These are phyloP conservation scores for Neurospora intermedia DNA, from an alignment of 495 filamentous ascomycete species.

Conservation along the genomic window DNA sequence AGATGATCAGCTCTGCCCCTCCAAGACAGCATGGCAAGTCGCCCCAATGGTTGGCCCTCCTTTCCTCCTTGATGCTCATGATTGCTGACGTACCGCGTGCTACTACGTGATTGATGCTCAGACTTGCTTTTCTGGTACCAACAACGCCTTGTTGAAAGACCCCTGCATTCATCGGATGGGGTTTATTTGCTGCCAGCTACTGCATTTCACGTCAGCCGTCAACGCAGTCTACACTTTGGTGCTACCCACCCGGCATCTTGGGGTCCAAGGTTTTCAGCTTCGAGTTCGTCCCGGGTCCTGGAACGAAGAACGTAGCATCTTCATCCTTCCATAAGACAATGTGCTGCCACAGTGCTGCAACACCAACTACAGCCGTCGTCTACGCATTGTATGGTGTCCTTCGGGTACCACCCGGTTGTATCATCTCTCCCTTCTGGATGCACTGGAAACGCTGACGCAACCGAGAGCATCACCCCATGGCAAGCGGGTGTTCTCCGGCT, in stretches of 20 bases:
- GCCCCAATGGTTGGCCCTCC: background rate
- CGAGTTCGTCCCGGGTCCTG: background rate
- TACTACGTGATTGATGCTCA: background rate
- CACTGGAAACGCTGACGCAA: background rate
- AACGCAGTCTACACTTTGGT: background rate
- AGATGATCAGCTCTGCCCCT: background rate
- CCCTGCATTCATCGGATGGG: background rate
- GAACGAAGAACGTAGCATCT: background rate
- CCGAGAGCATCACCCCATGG: background rate
- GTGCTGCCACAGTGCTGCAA: background rate
- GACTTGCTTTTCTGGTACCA: background rate
- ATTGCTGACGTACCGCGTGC: background rate
- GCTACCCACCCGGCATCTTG: background rate
- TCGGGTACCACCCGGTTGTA: background rate
- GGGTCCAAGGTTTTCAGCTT: background rate
- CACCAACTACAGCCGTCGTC: background rate
- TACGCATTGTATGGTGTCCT: background rate
- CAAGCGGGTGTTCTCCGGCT: background rate
- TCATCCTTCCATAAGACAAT: background rate
- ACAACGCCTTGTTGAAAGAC: background rate
- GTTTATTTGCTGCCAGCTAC: background rate
- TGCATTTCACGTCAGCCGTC: background rate
- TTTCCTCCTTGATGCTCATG: background rate
- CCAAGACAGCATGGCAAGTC: background rate
- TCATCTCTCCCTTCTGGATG: background rate